Evolutionary conservation across 306 rosid species (phyloP), one percentile per base, ranked within the genome.

Genomic region (Acacia crassicarpa): DNA sequence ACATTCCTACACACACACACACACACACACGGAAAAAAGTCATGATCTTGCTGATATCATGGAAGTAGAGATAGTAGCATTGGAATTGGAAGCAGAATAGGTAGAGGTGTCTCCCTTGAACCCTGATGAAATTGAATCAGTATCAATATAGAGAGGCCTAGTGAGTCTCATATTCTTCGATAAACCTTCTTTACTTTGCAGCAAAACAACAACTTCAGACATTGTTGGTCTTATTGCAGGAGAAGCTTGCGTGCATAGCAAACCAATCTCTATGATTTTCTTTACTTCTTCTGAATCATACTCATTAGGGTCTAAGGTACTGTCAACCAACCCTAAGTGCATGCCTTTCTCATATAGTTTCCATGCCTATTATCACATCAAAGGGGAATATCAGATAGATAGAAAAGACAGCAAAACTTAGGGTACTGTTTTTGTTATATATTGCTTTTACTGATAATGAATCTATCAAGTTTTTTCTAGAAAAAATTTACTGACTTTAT

Each of bases 51-150:
- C 97, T 11, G 92, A 85, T 51, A 72, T 4, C 8, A 45, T 43
- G 63, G 92, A 88, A 67, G 62, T 11, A 30, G 97, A 90, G 63
- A 74, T 82, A 30, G 94, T 92, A 30, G 97, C 97, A 56, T 88
- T 91, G 25, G 93, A 88, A 44, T 44, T 51, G 58, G 94, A 90
- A 81, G 20, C 87, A 5, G 88, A 87, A 62, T 61, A 61, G 40
- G 20, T 62, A 27, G 35, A 61, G 0, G 35, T 61, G 16, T 61
- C 35, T 61, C 16, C 67, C 35, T 61, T 61, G 33, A 25, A 61
- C 35, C 33, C 32, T 11, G 58, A 16, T 3, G 58, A 14, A 38
- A 38, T 38, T 48, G 33, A 62, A 27, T 62, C 35, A 2, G 68
- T 27, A 27, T 62, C 68, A 27, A 62, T 19, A 27, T 12, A 62